Conservation (phyloP, 345 rosid genomes). For the Eutrema japonicum region DNA sequence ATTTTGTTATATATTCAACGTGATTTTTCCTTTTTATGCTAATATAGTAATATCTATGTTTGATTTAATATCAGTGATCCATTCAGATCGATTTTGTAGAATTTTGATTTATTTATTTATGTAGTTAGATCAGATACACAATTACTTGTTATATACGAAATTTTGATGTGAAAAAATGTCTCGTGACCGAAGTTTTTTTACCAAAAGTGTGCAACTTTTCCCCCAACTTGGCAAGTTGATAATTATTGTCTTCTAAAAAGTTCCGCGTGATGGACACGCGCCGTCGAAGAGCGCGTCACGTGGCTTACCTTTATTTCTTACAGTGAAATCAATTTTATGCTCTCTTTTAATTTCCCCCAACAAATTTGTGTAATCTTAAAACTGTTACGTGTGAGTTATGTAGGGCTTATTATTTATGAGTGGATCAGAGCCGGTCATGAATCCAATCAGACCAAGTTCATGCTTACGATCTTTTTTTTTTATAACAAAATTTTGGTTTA, state of each 20-base stretch:
- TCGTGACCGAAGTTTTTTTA: background rate
- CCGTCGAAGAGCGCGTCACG: background rate
- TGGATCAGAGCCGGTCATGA: background rate
- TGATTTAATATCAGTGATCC: background rate
- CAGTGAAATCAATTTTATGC: background rate
- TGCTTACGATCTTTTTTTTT: too few relatives aligned
- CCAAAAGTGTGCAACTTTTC: background rate
- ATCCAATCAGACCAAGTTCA: too few relatives aligned
- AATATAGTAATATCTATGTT: too few relatives aligned
- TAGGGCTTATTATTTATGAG: background rate
- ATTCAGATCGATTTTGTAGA: background rate
- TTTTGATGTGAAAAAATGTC: background rate
- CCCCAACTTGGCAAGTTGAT: slow-evolving; percentile 20
- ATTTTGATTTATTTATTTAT: too few relatives aligned
- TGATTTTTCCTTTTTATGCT: too few relatives aligned
- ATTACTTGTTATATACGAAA: background rate
- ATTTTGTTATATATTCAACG: too few relatives aligned
- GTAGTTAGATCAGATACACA: background rate
- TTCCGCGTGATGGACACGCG: background rate
- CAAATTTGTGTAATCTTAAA: background rate
- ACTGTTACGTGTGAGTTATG: background rate
- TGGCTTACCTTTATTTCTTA: slow-evolving; percentile 10
- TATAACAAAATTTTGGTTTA: too few relatives aligned
- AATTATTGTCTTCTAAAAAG: slow-evolving; percentile 14
- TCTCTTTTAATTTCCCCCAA: background rate